phyloP scores from a whole-genome alignment of 2,329 filamentous ascomycete genomes.

The Penicillium crustosum region DNA sequence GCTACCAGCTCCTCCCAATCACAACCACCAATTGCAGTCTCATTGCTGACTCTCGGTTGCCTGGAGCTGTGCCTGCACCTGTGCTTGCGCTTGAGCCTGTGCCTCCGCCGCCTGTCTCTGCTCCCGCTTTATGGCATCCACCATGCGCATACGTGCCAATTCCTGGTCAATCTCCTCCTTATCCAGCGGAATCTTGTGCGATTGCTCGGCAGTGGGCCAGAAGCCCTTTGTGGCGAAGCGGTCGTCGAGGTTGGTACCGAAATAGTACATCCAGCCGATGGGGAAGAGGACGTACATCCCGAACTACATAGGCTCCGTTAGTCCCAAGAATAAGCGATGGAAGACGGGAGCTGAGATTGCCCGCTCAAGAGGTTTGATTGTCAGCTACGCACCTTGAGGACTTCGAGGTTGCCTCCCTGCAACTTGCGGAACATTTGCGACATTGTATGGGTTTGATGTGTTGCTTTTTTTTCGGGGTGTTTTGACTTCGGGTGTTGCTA shows the following conservation, averaged over 20 bases:
- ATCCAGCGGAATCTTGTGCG: slow-evolving; percentile 54
- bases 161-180: slow-evolving; percentile 70
- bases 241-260: slow-evolving; percentile 94
- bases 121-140: slow-evolving; percentile 53
- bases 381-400: slow-evolving; percentile 74
- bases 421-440: slow-evolving; percentile 53
- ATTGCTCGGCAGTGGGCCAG: slow-evolving; percentile 72
- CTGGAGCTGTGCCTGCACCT: slow-evolving; percentile 18
- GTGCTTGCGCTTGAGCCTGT: slow-evolving; percentile 17
- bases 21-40: background rate
- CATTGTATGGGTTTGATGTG: slow-evolving; percentile 29
- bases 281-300: slow-evolving; percentile 99
- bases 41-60: slow-evolving; percentile 22
- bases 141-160: slow-evolving; percentile 62
- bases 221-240: slow-evolving; percentile 87
- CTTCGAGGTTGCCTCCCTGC: slow-evolving; percentile 86
- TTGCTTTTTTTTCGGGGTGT: slow-evolving; percentile 1
- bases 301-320: slow-evolving; percentile 61
- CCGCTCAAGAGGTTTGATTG: background rate
- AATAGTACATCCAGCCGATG: slow-evolving; percentile 99
- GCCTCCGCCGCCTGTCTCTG: slow-evolving; percentile 42
- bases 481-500: background rate
- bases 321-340: background rate
- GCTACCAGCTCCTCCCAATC: background rate
- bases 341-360: too few species aligned